Evolutionary conservation across 352 stramenopile genomes (phyloP).

Genomic region (Phytophthora quininea): DNA sequence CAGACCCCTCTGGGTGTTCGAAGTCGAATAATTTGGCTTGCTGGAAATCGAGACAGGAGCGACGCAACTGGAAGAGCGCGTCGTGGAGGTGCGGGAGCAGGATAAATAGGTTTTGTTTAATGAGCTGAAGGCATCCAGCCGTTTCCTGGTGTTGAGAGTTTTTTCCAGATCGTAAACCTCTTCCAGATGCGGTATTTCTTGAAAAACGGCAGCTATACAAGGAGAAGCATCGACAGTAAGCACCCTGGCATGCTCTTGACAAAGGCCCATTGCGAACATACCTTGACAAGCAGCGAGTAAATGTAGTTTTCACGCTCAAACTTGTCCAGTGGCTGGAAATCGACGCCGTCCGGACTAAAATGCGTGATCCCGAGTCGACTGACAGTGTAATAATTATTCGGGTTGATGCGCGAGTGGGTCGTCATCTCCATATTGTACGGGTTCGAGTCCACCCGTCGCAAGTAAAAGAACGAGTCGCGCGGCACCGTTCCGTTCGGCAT

Average conservation of each 20-base stretch:
- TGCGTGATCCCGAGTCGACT: slow-evolving; percentile 90
- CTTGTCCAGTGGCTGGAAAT: slow-evolving; percentile 89
- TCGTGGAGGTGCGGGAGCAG: slow-evolving; percentile 84
- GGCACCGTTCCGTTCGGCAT: slow-evolving; percentile 8
- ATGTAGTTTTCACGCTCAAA: slow-evolving; percentile 93
- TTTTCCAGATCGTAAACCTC: slow-evolving; percentile 89
- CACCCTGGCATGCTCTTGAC: neutral
- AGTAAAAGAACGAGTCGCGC: slow-evolving; percentile 77
- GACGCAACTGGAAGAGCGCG: slow-evolving; percentile 77
- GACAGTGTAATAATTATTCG: slow-evolving; percentile 90
- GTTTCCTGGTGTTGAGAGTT: slow-evolving; percentile 62
- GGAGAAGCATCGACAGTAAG: slow-evolving; percentile 1
- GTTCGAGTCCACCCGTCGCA: slow-evolving; percentile 72
- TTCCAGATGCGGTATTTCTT: slow-evolving; percentile 92
- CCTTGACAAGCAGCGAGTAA: slow-evolving; percentile 82
- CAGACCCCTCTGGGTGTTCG: slow-evolving; percentile 20
- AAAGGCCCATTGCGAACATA: slow-evolving; percentile 21
- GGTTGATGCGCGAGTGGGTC: slow-evolving; percentile 69
- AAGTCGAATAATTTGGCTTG: slow-evolving; percentile 36
- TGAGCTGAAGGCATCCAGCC: slow-evolving; percentile 31
- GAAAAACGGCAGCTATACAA: slow-evolving; percentile 86
- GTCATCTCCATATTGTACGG: slow-evolving; percentile 78
- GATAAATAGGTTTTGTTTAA: slow-evolving; percentile 90
- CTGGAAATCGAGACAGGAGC: slow-evolving; percentile 63
- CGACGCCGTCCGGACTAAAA: slow-evolving; percentile 74